A percentile compares a stretch with the other conserved stretches of the same genome.
Evolutionary conservation across 148 eudicot genomes (phyloP).

Genomic region (Limonium bicolor): DNA sequence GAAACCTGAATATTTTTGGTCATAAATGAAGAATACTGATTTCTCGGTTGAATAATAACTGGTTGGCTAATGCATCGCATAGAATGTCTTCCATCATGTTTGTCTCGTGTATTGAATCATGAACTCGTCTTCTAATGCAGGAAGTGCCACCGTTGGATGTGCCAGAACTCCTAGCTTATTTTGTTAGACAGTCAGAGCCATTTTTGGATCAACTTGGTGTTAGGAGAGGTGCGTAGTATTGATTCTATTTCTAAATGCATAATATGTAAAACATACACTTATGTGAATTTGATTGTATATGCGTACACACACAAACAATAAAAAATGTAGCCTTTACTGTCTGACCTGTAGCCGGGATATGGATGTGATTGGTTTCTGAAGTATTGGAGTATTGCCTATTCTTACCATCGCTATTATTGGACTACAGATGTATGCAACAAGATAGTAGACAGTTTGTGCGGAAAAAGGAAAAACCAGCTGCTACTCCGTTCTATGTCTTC

Average conservation of each 20-base stretch:
- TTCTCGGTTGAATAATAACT: too few species aligned
- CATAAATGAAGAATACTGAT: too few species aligned
- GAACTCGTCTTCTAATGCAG: constrained; percentile 38
- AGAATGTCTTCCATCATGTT: too few species aligned
- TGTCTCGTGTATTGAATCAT: not conserved
- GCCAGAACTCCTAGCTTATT: constrained; percentile 74
- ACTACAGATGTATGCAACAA: constrained; percentile 71
- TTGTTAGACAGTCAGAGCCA: constrained; percentile 83
- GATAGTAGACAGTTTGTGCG: constrained; percentile 78
- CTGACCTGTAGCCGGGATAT: too few species aligned
- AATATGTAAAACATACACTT: not conserved
- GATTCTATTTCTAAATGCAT: not conserved
- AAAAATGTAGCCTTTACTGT: too few species aligned
- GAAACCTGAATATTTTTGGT: too few species aligned
- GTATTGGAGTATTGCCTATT: not conserved
- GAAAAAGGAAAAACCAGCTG: constrained; percentile 60
- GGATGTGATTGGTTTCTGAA: too few species aligned
- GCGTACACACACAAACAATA: too few species aligned
- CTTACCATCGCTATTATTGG: not conserved
- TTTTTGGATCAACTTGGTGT: constrained; percentile 93
- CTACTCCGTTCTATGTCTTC: constrained; percentile 43
- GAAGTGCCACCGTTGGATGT: constrained; percentile 87
- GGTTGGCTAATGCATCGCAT: too few species aligned
- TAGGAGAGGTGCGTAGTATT: constrained; percentile 38
- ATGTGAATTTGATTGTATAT: not conserved